Evolutionary conservation across 805 yeast species (phyloP).

Genomic region (Brettanomyces bruxellensis): DNA sequence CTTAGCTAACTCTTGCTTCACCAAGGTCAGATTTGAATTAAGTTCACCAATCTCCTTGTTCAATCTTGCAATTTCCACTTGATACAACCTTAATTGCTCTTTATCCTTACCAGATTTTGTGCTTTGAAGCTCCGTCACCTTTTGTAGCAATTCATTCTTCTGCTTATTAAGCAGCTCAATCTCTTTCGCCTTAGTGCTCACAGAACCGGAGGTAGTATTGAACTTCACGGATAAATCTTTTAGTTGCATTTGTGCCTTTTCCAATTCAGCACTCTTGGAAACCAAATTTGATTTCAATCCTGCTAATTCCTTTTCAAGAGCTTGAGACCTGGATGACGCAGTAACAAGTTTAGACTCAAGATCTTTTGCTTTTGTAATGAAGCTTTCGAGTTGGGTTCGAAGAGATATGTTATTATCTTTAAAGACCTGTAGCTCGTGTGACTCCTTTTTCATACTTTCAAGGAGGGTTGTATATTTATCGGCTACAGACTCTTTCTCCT

Average conservation of each 20-base stretch:
- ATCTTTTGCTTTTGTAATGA: constrained; percentile 6
- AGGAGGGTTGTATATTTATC: constrained; percentile 15
- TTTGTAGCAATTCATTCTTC: constrained; percentile 9
- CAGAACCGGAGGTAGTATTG: constrained; percentile 22
- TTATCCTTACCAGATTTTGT: constrained; percentile 3
- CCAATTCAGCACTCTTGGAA: constrained; percentile 41
- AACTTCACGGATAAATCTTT: constrained; percentile 51
- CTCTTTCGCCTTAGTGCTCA: constrained; percentile 4
- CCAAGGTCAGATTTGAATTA: constrained; percentile 10
- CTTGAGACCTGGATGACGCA: constrained; percentile 3
- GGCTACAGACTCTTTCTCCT: constrained; percentile 14
- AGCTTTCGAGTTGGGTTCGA: constrained; percentile 13
- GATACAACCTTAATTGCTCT: constrained; percentile 5
- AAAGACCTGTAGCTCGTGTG: constrained; percentile 20
- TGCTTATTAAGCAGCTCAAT: constrained; percentile 20
- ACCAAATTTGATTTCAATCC: constrained; percentile 24
- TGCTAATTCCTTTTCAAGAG: constrained; percentile 10
- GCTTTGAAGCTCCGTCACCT: constrained; percentile 9
- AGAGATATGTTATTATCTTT: constrained; percentile 21
- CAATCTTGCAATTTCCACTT: constrained; percentile 11
- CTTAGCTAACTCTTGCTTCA: constrained; percentile 13
- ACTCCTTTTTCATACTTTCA: constrained; percentile 18
- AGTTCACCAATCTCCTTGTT: constrained; percentile 6
- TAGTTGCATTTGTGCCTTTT: constrained; percentile 40
- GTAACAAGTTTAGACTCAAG: constrained; percentile 10